phyloP scores from a whole-genome alignment of 306 rosid genomes.

The Gastrolobium bilobum region DNA sequence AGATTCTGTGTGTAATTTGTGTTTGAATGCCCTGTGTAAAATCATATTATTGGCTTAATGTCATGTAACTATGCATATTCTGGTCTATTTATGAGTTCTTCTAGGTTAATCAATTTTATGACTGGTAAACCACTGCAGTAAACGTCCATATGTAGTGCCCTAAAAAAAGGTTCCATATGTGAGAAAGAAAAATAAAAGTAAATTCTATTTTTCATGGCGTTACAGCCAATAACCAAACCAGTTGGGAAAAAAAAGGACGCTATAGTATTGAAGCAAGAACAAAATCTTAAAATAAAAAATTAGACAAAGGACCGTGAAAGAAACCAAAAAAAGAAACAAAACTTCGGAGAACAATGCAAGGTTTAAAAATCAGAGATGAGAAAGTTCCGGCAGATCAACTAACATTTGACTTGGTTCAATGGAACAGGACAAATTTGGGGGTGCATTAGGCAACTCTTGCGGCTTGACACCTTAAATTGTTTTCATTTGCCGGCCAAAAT shows the following conservation, averaged over 20 bases:
- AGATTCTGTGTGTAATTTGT: background rate
- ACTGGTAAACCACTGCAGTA: too few relatives aligned
- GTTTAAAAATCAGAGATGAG: background rate
- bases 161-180: too few relatives aligned
- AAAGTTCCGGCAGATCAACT: slow-evolving; percentile 24
- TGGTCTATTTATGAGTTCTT: too few relatives aligned
- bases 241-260: background rate
- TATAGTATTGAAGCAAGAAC: slow-evolving; percentile 21
- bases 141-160: too few relatives aligned
- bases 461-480: slow-evolving; percentile 2
- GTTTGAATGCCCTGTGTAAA: background rate
- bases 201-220: too few relatives aligned
- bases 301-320: background rate
- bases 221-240: background rate
- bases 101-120: too few relatives aligned
- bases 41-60: background rate
- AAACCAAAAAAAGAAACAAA: background rate
- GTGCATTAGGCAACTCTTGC: slow-evolving; percentile 30
- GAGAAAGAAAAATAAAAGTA: too few relatives aligned
- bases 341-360: background rate
- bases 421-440: slow-evolving; percentile 8
- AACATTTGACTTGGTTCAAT: background rate
- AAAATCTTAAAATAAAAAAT: slow-evolving; percentile 4
- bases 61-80: background rate
- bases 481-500: slow-evolving; percentile 64